Conservation (phyloP, 2,329 filamentous ascomycete genomes). For the Epichloe brachyelytri region DNA sequence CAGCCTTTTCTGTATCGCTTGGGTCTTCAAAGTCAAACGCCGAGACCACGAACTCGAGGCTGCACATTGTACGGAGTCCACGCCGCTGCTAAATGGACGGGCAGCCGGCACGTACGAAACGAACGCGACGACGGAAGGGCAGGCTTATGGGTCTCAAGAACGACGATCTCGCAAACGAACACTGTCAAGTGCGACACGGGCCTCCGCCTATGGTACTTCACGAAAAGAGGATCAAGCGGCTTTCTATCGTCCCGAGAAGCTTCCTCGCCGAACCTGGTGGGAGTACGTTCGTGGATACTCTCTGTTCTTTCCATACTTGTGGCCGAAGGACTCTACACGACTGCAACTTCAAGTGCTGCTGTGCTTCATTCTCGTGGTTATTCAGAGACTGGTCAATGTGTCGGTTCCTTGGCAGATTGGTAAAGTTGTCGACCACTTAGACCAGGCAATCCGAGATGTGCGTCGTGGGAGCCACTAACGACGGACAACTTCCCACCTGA, state of each 20-base stretch:
- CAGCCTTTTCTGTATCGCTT: conserved; percentile 31
- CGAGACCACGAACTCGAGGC: conserved; percentile 26
- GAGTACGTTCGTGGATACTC: conserved; percentile 89
- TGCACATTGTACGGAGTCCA: conserved; percentile 40
- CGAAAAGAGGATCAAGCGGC: conserved; percentile 53
- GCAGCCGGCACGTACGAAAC: conserved; percentile 22
- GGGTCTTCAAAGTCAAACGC: conserved; percentile 27
- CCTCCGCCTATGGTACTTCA: conserved; percentile 15
- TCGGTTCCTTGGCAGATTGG: conserved; percentile 75
- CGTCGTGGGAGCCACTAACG: conserved; percentile 22
- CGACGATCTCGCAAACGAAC: conserved; percentile 23
- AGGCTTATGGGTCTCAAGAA: conserved; percentile 5
- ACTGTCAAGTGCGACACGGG: conserved; percentile 26
- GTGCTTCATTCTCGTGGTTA: conserved; percentile 68
- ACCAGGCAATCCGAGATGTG: conserved; percentile 36
- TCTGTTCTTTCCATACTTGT: conserved; percentile 91
- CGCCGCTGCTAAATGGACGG: conserved; percentile 45
- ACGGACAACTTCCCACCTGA: conserved; percentile 20
- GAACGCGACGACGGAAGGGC: conserved; percentile 20
- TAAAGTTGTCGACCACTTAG: conserved; percentile 62
- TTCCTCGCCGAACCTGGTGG: conserved; percentile 86
- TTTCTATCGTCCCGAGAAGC: conserved; percentile 79
- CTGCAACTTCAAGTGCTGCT: conserved; percentile 69
- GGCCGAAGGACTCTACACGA: conserved; percentile 66
- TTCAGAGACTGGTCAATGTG: conserved; percentile 76